Percentiles rank a stretch among this genome's conserved stretches.
These are phyloP conservation scores for Crucibulum laeve DNA, from an alignment of 768 basidiomycete genomes.

Conservation along the genomic window DNA sequence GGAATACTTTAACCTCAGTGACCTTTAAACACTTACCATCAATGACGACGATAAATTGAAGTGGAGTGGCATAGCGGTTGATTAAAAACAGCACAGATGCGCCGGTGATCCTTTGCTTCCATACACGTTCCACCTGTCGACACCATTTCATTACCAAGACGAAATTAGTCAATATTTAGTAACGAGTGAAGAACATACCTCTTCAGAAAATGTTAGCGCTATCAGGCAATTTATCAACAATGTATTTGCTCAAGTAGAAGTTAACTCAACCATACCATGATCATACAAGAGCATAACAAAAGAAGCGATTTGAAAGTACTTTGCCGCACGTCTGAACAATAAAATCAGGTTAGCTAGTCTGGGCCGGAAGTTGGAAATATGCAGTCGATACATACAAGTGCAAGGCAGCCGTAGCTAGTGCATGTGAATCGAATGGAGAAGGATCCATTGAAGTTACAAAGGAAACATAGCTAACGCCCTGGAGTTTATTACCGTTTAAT, in stretches of 20 bases:
- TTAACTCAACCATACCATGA: constrained; percentile 8
- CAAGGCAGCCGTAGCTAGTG: too few relatives aligned
- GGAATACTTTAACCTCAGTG: not conserved
- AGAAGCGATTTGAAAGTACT: constrained; percentile 6
- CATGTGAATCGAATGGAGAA: too few relatives aligned
- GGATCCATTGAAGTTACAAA: too few relatives aligned
- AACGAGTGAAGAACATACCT: constrained; percentile 4
- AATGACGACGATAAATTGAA: constrained; percentile 1
- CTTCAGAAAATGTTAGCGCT: constrained; percentile 7
- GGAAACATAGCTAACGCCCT: too few relatives aligned
- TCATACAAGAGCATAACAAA: constrained; percentile 13
- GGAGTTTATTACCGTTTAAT: too few relatives aligned
- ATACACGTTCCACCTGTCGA: constrained; percentile 4
- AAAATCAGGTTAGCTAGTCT: too few relatives aligned
- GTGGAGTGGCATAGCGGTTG: constrained; percentile 1
- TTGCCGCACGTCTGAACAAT: constrained; percentile 9
- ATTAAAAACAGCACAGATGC: constrained; percentile 1
- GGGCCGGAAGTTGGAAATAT: too few relatives aligned
- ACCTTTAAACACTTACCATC: not conserved
- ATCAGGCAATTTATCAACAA: not conserved
- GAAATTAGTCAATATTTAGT: not conserved
- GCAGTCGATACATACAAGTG: too few relatives aligned
- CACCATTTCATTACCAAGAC: not conserved
- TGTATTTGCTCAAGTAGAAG: not conserved
- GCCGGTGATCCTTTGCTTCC: constrained; percentile 2